phyloP scores from a whole-genome alignment of 2,329 filamentous ascomycete species.

The Cyphellophora attinorum region DNA sequence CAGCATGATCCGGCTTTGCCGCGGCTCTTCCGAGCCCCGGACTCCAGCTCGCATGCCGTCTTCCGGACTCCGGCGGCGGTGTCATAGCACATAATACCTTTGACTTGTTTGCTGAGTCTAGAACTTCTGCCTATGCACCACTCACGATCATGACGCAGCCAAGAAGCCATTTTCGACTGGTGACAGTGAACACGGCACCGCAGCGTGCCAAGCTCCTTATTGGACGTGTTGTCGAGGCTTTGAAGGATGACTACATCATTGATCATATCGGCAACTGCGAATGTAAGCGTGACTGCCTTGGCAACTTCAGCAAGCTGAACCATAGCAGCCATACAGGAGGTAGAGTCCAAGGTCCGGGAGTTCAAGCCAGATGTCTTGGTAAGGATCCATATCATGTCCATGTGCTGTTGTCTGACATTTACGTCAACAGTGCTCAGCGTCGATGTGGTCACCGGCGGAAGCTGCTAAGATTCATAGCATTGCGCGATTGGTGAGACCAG shows the following conservation, averaged over 20 bases:
- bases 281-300: conserved; percentile 34
- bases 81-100: no score
- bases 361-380: conserved; percentile 47
- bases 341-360: conserved; percentile 43
- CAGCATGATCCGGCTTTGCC: no score
- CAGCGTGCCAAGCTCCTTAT: conserved; percentile 55
- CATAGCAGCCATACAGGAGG: conserved; percentile 43
- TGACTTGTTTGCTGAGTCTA: no score
- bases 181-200: conserved; percentile 60
- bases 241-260: conserved; percentile 57
- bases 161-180: conserved; percentile 51
- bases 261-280: conserved; percentile 53
- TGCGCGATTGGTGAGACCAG: no score
- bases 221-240: conserved; percentile 49
- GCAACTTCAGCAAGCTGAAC: no score
- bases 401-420: no score
- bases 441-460: no score
- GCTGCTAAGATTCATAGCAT: no score
- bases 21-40: no score
- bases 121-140: not conserved
- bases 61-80: no score
- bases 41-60: no score
- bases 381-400: conserved; percentile 22
- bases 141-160: conserved; percentile 21
- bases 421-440: no score